Conservation (phyloP, 1,284 basidiomycete genomes). For the Puccinia coronata region DNA sequence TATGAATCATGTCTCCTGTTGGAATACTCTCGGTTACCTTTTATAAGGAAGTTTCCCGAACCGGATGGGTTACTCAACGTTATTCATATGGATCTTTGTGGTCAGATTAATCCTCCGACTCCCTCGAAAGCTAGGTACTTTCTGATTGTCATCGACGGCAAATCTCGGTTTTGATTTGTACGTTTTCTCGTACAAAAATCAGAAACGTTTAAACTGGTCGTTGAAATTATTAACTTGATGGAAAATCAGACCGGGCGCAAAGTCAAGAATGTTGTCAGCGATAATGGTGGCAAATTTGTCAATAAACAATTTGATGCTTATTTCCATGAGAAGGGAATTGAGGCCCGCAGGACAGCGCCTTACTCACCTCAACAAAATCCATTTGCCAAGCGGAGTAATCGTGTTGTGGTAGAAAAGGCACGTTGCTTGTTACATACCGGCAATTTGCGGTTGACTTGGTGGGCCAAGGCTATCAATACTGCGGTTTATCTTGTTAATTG, state of each 20-base stretch:
- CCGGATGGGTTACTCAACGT: background rate
- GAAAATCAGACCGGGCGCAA: background rate
- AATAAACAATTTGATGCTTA: background rate
- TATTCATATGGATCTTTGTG: no score
- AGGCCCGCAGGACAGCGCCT: background rate
- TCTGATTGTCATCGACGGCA: background rate
- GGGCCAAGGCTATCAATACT: background rate
- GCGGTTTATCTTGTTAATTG: background rate
- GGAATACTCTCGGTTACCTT: background rate
- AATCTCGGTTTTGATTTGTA: background rate
- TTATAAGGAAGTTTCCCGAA: background rate
- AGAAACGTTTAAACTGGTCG: background rate
- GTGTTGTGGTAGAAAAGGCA: background rate
- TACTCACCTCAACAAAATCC: background rate
- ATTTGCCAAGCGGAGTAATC: background rate
- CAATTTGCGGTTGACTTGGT: background rate
- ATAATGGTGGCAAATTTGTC: background rate
- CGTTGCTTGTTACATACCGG: background rate
- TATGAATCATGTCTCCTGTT: conserved; percentile 15
- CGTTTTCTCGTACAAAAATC: no score
- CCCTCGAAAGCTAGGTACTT: background rate
- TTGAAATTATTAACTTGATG: background rate
- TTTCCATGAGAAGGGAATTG: background rate
- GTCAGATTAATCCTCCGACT: background rate
- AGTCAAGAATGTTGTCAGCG: background rate